Base-by-base conservation (phyloP, 2,329 filamentous ascomycete genomes). In the Arthroderma uncinatum region DNA sequence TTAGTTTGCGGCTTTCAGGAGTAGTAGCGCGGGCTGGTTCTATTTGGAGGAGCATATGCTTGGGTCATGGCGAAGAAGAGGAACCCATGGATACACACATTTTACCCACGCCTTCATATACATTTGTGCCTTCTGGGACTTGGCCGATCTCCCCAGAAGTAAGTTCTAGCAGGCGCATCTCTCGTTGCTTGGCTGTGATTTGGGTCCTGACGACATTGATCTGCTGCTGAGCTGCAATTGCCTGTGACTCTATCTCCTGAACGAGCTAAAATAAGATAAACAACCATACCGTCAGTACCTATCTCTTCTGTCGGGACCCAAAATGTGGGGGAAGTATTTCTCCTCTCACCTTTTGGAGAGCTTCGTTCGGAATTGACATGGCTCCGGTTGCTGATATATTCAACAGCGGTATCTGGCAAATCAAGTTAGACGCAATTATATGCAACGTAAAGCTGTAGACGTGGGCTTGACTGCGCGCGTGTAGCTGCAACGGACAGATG, bases 51-150 rank as follows among this genome's bases (percentile, higher is more conserved):
- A 19, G 14, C n/a, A 39, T 23, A 14, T 10, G n/a, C 19, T 19
- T 14, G 21, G 21, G 16, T 30, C 50, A 14, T 12, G 37, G 16
- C 16, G 21, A 21, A 16, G 21, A 55, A 36, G 56, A 74, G 28
- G 25, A 21, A n/a, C n/a, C n/a, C 14, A 14, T 28, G 12, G 50
- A 28, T 50, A 52, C 84, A 66, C 73, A 96, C 93, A 98, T 97
- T 76, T 97, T 98, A 54, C 93, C 93, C 9, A 97, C 86, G 4
- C 92, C 92, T 74, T 97, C 92, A 67, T 97, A 98, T 28, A 95
- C 82, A 33, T 85, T 85, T 0, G 89, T 93, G 52, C 85, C 81
- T 16, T 80, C 70, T 2, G 90, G 86, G 60, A 98, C 74, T 5
- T 82, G 79, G n/a, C 82, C 81, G 53, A 97, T 78, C 73, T 98